phyloP scores from a whole-genome alignment of 768 basidiomycete genomes.

The Tremella mesenterica region DNA sequence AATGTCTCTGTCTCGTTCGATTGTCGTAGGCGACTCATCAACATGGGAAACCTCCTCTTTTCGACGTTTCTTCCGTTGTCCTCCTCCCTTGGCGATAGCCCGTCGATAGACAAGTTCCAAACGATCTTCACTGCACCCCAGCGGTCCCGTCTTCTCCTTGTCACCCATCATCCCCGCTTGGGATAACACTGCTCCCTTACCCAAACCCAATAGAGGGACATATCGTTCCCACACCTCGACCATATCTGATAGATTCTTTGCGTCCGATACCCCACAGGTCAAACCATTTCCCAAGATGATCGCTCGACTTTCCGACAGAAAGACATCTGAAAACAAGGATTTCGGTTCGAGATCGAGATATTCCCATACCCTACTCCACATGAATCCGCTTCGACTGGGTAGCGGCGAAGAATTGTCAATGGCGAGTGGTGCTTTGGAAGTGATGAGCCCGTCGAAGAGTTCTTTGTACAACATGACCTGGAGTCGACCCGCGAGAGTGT shows the following conservation, averaged over 20 bases:
- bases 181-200: background rate
- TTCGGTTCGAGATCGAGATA: constrained; percentile 30
- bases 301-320: constrained; percentile 30
- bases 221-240: constrained; percentile 29
- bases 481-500: constrained; percentile 38
- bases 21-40: constrained; percentile 4
- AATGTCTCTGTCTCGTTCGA: constrained; percentile 6
- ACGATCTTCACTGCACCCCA: constrained; percentile 17
- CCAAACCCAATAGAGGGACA: constrained; percentile 34
- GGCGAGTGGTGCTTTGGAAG: constrained; percentile 1
- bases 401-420: background rate
- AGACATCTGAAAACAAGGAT: constrained; percentile 27
- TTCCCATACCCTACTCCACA: constrained; percentile 26
- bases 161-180: background rate
- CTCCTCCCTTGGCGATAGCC: constrained; percentile 6
- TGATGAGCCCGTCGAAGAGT: constrained; percentile 37
- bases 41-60: constrained; percentile 2
- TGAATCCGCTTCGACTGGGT: constrained; percentile 20
- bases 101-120: constrained; percentile 42
- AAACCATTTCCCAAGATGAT: constrained; percentile 40
- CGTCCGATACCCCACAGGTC: constrained; percentile 9
- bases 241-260: constrained; percentile 27
- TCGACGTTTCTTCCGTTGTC: constrained; percentile 9
- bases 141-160: constrained; percentile 2
- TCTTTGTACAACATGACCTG: constrained; percentile 47